Base-by-base conservation (phyloP, 331 rosid genomes). In the Cucumis variabilis region DNA sequence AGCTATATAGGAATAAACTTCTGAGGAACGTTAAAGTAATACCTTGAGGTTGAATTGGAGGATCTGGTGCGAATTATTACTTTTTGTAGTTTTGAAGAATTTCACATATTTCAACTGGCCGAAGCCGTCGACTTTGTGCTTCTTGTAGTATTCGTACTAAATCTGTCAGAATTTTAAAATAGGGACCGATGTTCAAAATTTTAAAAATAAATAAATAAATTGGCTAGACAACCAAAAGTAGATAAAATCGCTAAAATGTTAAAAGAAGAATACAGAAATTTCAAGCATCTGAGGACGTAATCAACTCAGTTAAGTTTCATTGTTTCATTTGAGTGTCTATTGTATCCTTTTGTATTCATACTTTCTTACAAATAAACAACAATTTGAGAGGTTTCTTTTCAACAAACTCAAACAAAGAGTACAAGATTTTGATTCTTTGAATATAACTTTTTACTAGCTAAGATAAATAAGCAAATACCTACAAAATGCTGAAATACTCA, bases 111-210 rank as follows among this genome's bases (percentile, higher is more conserved):
- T 95, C 98, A 85, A 90, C 88, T 3, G 98, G 95, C 27, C 97
- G 91, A 71, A 95, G 95, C 98, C 98, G 93, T 11, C 98, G 94
- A 58, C 88, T 89, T 70, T 86, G 89, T 33, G 97, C 94, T 90
- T 95, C 97, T 73, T 67, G 89, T 41, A 95, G 81, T 81, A 95
- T 80, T 30, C 11, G 84, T 27, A 20, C 23, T 4, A 80, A 46
- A 80, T 80, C 84, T 80, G 84, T 41, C 24, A 80, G 20, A 55
- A 77, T 2, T 53, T 55, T 16, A 51, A 80, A 80, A 53, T 55
- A 55, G 50, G 69, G 48, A 80, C 16, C 27, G 84, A 27, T 11
- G 69, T 80, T 19, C 17, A 55, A 55, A 41, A 55, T 16, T 17
- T 27, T 53, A 80, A 4, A 55, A 55, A 41, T 41, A 41, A 41